Evolutionary conservation across 805 yeast genomes (phyloP), one percentile per base, ranked within the genome.

Genomic region (Candida dajiaensis): DNA sequence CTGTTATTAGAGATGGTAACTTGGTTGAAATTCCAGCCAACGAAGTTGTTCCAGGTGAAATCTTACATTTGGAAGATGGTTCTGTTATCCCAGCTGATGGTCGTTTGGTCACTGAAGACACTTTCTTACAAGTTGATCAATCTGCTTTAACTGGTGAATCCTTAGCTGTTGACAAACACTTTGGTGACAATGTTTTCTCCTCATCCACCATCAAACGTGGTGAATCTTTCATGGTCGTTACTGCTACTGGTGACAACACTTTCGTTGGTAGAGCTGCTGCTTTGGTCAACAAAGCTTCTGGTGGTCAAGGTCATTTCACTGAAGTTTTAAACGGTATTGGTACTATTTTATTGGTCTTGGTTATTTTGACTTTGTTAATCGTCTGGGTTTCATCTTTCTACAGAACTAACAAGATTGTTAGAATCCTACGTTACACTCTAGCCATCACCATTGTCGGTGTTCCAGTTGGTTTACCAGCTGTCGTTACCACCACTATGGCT

Each of bases 61-160:
- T 89, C 59, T 76, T 89, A 66, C 90, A 85, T 70, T 73, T 89
- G 67, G 96, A 89, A 74, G 96, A 88, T 65, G 96, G 96, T 82
- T 76, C 83, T 56, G 92, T 89, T 62, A 82, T 88, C 63, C 94
- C 95, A 63, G 89, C 96, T 50, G 96, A 89, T 73, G 96, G 96
- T 73, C 80, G 94, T 71, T 71, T 89, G 55, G 86, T 88, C 51
- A 77, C 94, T 58, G 94, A 86, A 68, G 94, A 83, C 64, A 78
- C 84, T 68, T 81, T 83, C 76, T 74, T 89, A 62, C 96, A 89
- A 74, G 83, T 89, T 65, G 97, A 89, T 75, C 96, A 89, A 76
- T 89, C 97, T 63, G 95, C 96, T 63, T 83, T 89, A 67, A 89
- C 97, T 65, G 97, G 97, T 82, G 97, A 89, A 77, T 89, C 97